Conservation (phyloP, 805 yeast genomes). For the Saccharomyces eubayanus region DNA sequence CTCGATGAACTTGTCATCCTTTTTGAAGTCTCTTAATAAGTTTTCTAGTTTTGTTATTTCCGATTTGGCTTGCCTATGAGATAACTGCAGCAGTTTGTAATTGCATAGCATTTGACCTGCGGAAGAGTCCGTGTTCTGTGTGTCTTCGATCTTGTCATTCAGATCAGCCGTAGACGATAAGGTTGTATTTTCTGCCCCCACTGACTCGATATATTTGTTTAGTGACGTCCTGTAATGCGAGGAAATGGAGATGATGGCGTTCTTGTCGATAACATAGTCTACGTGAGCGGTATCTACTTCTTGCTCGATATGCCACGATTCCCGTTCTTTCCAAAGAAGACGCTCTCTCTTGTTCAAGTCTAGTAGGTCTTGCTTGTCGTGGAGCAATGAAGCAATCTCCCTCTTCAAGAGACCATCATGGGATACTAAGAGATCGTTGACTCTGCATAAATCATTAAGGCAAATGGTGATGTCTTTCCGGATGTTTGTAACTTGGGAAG, state of each 20-base stretch:
- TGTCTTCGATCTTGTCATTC: not conserved
- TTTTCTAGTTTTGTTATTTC: constrained; percentile 18
- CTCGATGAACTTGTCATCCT: constrained; percentile 20
- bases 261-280: not conserved
- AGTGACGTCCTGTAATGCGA: constrained; percentile 15
- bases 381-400: constrained; percentile 11
- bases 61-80: constrained; percentile 6
- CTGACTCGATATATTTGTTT: constrained; percentile 20
- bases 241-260: constrained; percentile 4
- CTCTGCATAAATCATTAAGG: constrained; percentile 20
- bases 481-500: constrained; percentile 13
- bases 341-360: constrained; percentile 7
- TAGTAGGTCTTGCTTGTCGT: constrained; percentile 9
- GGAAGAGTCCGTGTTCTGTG: not conserved
- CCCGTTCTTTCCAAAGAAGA: constrained; percentile 4
- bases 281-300: not conserved
- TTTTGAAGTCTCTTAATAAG: constrained; percentile 15
- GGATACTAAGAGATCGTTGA: constrained; percentile 21
- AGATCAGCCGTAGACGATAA: constrained; percentile 2
- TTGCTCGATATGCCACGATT: constrained; percentile 5
- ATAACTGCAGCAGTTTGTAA: constrained; percentile 7
- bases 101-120: constrained; percentile 2
- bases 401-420: constrained; percentile 21
- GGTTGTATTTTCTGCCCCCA: constrained; percentile 20
- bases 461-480: constrained; percentile 25